phyloP scores from a whole-genome alignment of 768 basidiomycete species.

The Auricularia sp. region DNA sequence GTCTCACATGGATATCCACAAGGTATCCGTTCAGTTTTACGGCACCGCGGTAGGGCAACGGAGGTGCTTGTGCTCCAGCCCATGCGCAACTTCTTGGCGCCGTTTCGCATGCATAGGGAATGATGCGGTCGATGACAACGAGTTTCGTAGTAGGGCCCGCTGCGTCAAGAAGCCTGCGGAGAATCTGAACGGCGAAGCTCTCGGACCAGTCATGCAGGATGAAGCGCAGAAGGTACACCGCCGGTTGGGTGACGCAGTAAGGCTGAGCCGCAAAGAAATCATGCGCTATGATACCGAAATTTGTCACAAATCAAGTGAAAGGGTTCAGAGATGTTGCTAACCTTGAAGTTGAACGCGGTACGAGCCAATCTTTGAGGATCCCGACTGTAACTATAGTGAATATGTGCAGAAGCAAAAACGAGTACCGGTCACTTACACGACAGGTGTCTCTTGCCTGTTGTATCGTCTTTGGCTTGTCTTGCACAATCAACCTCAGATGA shows the following conservation, averaged over 20 bases:
- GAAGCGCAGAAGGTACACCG: constrained; percentile 8
- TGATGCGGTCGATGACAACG: no score
- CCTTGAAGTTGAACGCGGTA: constrained; percentile 2
- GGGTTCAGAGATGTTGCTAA: constrained; percentile 4
- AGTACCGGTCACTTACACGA: not conserved
- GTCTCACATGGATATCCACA: no score
- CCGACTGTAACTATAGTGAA: not conserved
- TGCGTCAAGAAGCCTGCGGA: constrained; percentile 2
- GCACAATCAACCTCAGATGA: constrained; percentile 10
- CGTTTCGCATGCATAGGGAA: no score
- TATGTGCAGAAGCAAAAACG: no score
- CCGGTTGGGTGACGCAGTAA: not conserved
- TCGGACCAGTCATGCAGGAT: constrained; percentile 14
- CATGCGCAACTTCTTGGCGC: no score
- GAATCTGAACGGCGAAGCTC: constrained; percentile 1
- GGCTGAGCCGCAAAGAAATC: not conserved
- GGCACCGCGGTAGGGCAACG: no score
- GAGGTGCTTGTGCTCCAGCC: no score
- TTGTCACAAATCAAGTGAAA: not conserved
- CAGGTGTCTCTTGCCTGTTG: constrained; percentile 5
- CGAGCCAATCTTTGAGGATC: not conserved
- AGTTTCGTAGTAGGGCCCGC: no score
- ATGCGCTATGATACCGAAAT: not conserved
- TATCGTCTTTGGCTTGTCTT: constrained; percentile 13
- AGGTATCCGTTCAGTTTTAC: no score